Percentiles rank a stretch among this genome's conserved stretches.
Evolutionary conservation across 768 basidiomycete species (phyloP).

Genomic region (Tylopilus subfusipes): DNA sequence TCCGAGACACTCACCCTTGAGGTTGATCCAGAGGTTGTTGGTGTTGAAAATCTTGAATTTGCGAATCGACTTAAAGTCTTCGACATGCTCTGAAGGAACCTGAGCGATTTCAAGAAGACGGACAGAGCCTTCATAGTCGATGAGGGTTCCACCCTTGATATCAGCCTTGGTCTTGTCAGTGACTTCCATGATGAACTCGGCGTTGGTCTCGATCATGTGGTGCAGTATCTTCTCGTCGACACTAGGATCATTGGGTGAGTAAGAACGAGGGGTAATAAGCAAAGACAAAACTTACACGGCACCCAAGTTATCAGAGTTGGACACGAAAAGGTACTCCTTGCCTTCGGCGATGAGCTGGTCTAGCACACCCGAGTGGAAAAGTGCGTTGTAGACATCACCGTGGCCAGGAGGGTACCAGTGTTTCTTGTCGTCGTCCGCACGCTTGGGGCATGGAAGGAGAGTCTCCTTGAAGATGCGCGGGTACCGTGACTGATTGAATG

Average conservation of each 20-base stretch:
- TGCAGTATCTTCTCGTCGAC: slow-evolving; percentile 66
- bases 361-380: slow-evolving; percentile 68
- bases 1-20: slow-evolving; percentile 35
- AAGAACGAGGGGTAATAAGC: background rate
- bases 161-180: slow-evolving; percentile 84
- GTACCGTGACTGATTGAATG: slow-evolving; percentile 73
- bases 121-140: slow-evolving; percentile 64
- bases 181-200: slow-evolving; percentile 74
- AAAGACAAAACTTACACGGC: slow-evolving; percentile 44
- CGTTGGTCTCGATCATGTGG: slow-evolving; percentile 61
- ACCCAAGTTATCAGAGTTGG: slow-evolving; percentile 75
- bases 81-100: slow-evolving; percentile 66
- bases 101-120: slow-evolving; percentile 76
- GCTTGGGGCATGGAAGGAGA: slow-evolving; percentile 58
- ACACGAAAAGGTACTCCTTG: slow-evolving; percentile 77
- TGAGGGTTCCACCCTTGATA: slow-evolving; percentile 69
- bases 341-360: slow-evolving; percentile 67
- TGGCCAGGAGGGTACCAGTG: slow-evolving; percentile 78
- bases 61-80: slow-evolving; percentile 70
- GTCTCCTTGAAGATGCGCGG: slow-evolving; percentile 70
- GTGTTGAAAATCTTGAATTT: slow-evolving; percentile 84
- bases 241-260: slow-evolving; percentile 28
- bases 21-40: slow-evolving; percentile 60
- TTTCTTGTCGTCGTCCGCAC: slow-evolving; percentile 58
- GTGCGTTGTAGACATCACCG: slow-evolving; percentile 71